Conservation (phyloP, 2,329 filamentous ascomycete genomes). For the Neofusicoccum sp. region DNA sequence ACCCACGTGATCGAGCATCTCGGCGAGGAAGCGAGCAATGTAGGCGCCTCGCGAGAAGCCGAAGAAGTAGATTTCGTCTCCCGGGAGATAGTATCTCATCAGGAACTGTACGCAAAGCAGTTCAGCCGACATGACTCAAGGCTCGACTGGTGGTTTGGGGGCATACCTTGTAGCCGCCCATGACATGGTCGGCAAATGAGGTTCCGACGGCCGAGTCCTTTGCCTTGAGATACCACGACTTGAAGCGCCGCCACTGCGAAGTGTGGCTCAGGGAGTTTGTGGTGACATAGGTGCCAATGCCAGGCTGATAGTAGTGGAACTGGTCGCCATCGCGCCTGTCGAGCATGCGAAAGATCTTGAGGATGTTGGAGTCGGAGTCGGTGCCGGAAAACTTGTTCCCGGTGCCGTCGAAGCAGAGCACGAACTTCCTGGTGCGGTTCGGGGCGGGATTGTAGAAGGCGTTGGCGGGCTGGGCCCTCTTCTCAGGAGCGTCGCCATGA, state of each 20-base stretch:
- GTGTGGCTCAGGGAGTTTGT: conserved; percentile 63
- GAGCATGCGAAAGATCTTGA: conserved; percentile 28
- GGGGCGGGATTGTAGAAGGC: neutral
- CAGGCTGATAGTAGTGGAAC: conserved; percentile 38
- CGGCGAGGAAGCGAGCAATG: conserved; percentile 61
- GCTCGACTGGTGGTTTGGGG: conserved; percentile 56
- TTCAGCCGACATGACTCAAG: neutral
- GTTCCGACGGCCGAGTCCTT: conserved; percentile 81
- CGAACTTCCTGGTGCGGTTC: conserved; percentile 61
- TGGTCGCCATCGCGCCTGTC: conserved; percentile 25
- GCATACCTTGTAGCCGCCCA: conserved; percentile 77
- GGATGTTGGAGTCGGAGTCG: conserved; percentile 28
- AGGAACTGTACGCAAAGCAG: conserved; percentile 38
- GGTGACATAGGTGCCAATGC: conserved; percentile 73
- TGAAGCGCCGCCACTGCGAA: conserved; percentile 58
- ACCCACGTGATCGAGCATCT: conserved; percentile 84
- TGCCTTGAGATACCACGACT: conserved; percentile 70
- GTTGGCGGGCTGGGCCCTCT: neutral
- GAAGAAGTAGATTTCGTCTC: conserved; percentile 53
- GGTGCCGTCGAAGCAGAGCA: conserved; percentile 32
- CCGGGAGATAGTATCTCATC: conserved; percentile 52
- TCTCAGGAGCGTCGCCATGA: neutral
- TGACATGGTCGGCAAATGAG: conserved; percentile 80
- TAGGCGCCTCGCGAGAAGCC: conserved; percentile 56
- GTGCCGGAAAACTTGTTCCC: conserved; percentile 27